These are phyloP conservation scores for Cystobasidium onofrii DNA, from an alignment of 768 basidiomycete species.

Conservation along the genomic window DNA sequence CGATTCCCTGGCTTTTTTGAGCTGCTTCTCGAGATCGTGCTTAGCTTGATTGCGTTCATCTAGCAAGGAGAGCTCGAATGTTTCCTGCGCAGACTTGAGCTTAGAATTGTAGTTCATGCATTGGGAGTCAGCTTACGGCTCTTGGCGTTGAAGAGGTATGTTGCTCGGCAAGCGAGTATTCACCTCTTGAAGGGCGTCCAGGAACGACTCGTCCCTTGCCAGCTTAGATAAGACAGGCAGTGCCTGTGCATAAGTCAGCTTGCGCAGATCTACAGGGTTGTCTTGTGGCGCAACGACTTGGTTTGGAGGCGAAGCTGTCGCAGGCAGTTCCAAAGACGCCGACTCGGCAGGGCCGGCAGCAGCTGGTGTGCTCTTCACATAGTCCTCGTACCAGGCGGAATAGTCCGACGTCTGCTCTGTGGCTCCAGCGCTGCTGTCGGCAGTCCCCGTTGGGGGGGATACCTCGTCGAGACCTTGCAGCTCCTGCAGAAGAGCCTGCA, in stretches of 20 bases:
- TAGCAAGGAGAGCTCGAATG: slow-evolving; percentile 12
- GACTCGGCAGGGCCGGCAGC: background rate
- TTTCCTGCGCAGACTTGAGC: slow-evolving; percentile 5
- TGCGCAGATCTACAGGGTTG: background rate
- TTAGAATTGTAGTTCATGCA: background rate
- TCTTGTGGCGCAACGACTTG: background rate
- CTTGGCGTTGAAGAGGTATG: background rate
- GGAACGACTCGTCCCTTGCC: background rate
- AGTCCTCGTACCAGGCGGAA: background rate
- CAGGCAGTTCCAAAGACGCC: background rate
- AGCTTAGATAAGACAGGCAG: slow-evolving; percentile 3
- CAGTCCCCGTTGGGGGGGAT: background rate
- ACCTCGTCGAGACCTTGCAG: slow-evolving; percentile 17
- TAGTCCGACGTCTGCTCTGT: slow-evolving; percentile 1
- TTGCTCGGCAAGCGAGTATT: background rate
- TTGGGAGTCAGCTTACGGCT: background rate
- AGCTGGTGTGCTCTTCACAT: background rate
- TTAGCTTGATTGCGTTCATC: slow-evolving; percentile 27
- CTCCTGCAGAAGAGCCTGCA: slow-evolving; percentile 8
- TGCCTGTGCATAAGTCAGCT: slow-evolving; percentile 17
- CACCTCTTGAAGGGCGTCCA: slow-evolving; percentile 22
- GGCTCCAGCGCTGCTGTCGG: background rate
- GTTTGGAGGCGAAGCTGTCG: background rate
- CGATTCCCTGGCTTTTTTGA: slow-evolving; percentile 6
- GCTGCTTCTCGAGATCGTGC: slow-evolving; percentile 20